Conservation (phyloP, 78 protist genomes). For the Isochrysis galbana region DNA sequence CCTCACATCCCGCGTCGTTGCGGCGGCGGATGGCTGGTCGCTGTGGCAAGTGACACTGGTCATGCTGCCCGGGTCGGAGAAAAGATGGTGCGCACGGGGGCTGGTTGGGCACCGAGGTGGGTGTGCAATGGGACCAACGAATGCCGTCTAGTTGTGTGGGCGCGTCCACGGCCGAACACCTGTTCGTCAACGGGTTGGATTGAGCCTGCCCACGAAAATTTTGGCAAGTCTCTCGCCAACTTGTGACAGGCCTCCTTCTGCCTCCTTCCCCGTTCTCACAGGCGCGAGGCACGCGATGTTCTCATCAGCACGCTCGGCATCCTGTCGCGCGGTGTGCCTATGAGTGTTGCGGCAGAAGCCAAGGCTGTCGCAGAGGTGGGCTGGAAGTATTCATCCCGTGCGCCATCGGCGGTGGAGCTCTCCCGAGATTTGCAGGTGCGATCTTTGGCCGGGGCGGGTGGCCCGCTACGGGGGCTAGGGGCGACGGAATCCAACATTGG, state of each 20-base stretch:
- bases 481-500: too few relatives aligned
- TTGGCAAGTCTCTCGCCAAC: too few relatives aligned
- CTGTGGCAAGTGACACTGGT: neutral
- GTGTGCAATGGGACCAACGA: too few relatives aligned
- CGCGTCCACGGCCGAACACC: too few relatives aligned
- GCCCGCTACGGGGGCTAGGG: too few relatives aligned
- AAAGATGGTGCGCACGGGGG: neutral
- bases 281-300: neutral
- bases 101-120: too few relatives aligned
- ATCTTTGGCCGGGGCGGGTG: too few relatives aligned
- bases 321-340: neutral
- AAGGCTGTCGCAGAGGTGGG: neutral
- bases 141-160: too few relatives aligned
- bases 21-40: neutral
- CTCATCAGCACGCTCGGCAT: neutral
- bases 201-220: too few relatives aligned
- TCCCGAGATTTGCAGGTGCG: neutral
- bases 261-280: too few relatives aligned
- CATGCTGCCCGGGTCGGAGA: neutral
- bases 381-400: neutral
- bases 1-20: neutral
- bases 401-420: neutral
- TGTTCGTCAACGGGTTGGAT: too few relatives aligned
- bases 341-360: neutral
- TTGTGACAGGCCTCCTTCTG: too few relatives aligned